Evolutionary conservation across 1,139 yeast species (phyloP).

Genomic region (Nakaseomyces delphensis): DNA sequence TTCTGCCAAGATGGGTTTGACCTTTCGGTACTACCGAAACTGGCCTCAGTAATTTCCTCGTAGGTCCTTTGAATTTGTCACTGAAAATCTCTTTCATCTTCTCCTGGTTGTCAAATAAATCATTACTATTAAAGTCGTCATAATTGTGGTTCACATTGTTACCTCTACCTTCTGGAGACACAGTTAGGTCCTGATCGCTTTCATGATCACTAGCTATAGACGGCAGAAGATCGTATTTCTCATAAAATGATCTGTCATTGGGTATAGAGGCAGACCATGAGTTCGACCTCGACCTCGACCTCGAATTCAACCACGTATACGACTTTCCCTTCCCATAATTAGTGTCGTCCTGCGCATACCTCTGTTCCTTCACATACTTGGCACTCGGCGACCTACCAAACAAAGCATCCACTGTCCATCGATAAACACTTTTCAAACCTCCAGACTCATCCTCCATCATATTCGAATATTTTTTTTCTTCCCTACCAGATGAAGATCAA

Average conservation of each 20-base stretch:
- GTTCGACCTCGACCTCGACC: constrained; percentile 16
- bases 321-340: constrained; percentile 12
- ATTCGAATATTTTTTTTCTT: neutral
- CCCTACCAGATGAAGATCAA: neutral
- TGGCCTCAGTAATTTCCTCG: constrained; percentile 1
- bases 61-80: neutral
- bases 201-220: constrained; percentile 14
- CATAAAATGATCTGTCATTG: constrained; percentile 14
- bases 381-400: constrained; percentile 19
- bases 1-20: neutral
- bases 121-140: too few species aligned
- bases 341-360: constrained; percentile 24
- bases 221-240: constrained; percentile 22
- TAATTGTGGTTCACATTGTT: too few species aligned
- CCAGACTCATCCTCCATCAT: constrained; percentile 5
- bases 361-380: constrained; percentile 17
- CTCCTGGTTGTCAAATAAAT: too few species aligned
- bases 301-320: constrained; percentile 4
- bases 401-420: constrained; percentile 30
- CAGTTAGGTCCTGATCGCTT: constrained; percentile 3
- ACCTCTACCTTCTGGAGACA: constrained; percentile 1
- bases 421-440: constrained; percentile 17
- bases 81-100: neutral
- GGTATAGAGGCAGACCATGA: constrained; percentile 23
- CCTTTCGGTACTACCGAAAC: constrained; percentile 7